Evolutionary conservation across 768 basidiomycete species (phyloP).

Genomic region (Butyriboletus loyo): DNA sequence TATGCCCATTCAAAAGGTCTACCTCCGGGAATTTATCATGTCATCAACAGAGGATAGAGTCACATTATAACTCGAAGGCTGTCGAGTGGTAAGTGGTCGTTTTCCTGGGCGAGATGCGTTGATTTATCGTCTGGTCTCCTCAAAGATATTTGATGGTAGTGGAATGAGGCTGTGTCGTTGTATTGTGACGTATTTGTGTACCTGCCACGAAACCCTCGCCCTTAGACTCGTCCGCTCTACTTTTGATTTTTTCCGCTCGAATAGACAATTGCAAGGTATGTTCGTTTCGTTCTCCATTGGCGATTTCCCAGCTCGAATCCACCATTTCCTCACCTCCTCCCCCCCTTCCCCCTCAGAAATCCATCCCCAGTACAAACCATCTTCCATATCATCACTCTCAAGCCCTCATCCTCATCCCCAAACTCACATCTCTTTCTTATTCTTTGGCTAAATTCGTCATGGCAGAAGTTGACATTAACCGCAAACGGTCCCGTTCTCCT

Average conservation of each 20-base stretch:
- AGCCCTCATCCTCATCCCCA: constrained; percentile 44
- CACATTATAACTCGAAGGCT: constrained; percentile 40
- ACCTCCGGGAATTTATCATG: constrained; percentile 33
- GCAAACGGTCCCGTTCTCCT: constrained; percentile 85
- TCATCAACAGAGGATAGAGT: constrained; percentile 44
- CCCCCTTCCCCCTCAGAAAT: constrained; percentile 51
- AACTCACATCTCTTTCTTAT: constrained; percentile 36
- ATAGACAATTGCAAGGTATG: constrained; percentile 31
- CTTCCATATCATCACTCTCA: constrained; percentile 41
- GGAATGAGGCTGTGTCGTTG: constrained; percentile 35
- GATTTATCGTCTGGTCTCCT: not conserved
- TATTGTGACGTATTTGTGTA: constrained; percentile 20
- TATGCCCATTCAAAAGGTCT: constrained; percentile 17
- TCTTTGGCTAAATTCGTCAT: constrained; percentile 61
- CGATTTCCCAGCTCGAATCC: constrained; percentile 54
- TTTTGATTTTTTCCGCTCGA: not conserved
- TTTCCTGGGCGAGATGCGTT: not conserved
- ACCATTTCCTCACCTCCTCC: constrained; percentile 54
- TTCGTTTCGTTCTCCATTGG: constrained; percentile 27
- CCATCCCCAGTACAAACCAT: constrained; percentile 39
- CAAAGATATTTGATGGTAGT: constrained; percentile 44
- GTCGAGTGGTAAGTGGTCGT: constrained; percentile 29
- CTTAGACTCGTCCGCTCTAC: constrained; percentile 1
- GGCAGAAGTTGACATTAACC: constrained; percentile 82
- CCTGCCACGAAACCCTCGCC: constrained; percentile 3